These are phyloP conservation scores for Candida incommunis DNA, from an alignment of 805 yeast genomes.

Conservation along the genomic window DNA sequence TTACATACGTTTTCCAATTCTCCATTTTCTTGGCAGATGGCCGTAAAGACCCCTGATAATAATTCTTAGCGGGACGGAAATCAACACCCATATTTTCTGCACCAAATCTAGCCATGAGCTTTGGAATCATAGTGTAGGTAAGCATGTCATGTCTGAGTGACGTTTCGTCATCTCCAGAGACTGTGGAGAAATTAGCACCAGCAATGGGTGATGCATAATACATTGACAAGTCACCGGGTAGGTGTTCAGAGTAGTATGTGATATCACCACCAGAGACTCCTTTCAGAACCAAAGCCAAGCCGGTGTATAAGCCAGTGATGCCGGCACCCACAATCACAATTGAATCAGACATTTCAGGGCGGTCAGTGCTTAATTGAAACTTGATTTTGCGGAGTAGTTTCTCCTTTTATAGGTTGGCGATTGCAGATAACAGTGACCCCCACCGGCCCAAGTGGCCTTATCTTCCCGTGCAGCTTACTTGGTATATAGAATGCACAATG, in stretches of 20 bases:
- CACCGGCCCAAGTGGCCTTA: too few relatives aligned
- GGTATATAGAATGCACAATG: too few relatives aligned
- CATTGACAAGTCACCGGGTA: conserved; percentile 69
- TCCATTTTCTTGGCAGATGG: conserved; percentile 35
- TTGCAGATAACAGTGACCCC: too few relatives aligned
- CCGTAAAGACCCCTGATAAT: conserved; percentile 33
- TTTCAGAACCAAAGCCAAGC: conserved; percentile 32
- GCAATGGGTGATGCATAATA: conserved; percentile 77
- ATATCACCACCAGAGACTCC: conserved; percentile 27
- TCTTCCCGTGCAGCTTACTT: too few relatives aligned
- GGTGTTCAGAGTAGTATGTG: conserved; percentile 45
- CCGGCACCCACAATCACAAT: conserved; percentile 38
- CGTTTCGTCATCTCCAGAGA: conserved; percentile 43
- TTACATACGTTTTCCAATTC: conserved; percentile 35
- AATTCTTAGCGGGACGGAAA: conserved; percentile 34
- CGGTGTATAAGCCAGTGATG: conserved; percentile 53
- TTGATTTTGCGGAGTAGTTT: too few relatives aligned
- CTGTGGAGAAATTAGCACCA: conserved; percentile 47
- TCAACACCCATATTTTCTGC: conserved; percentile 39
- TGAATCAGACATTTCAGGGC: neutral
- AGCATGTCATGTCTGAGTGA: conserved; percentile 38
- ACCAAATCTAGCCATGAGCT: conserved; percentile 34
- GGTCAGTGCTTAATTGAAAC: too few relatives aligned
- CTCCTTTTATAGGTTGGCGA: too few relatives aligned
- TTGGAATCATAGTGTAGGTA: conserved; percentile 37